Conservation (phyloP, 2,329 filamentous ascomycete genomes). For the Westerdykella aurantiaca region DNA sequence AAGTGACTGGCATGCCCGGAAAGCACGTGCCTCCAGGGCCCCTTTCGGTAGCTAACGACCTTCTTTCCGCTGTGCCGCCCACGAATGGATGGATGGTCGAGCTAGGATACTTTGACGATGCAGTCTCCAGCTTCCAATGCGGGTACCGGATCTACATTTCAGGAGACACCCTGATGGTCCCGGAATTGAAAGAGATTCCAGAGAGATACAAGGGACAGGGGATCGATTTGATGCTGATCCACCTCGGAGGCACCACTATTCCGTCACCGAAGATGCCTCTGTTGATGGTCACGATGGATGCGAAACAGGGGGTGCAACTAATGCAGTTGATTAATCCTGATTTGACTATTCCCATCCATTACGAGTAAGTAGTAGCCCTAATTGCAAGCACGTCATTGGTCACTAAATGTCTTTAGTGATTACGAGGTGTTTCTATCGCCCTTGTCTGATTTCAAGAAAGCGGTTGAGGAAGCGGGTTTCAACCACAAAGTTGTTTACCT, state of each 20-base stretch:
- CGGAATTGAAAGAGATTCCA: slow-evolving; percentile 58
- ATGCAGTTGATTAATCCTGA: slow-evolving; percentile 56
- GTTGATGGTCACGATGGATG: slow-evolving; percentile 66
- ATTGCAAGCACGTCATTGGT: not conserved
- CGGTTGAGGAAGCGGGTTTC: slow-evolving; percentile 49
- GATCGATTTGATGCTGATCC: slow-evolving; percentile 62
- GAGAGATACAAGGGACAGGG: slow-evolving; percentile 48
- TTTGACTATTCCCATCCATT: slow-evolving; percentile 57
- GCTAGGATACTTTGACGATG: slow-evolving; percentile 44
- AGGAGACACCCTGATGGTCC: slow-evolving; percentile 58
- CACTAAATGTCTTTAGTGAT: slow-evolving; percentile 20
- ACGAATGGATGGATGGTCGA: slow-evolving; percentile 64
- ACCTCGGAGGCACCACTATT: slow-evolving; percentile 61
- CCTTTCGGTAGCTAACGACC: slow-evolving; percentile 43
- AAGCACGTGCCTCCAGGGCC: slow-evolving; percentile 53
- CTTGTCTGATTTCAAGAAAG: slow-evolving; percentile 55
- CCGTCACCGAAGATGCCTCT: slow-evolving; percentile 54
- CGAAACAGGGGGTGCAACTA: slow-evolving; percentile 55
- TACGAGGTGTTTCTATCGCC: slow-evolving; percentile 58
- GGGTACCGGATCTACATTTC: slow-evolving; percentile 61
- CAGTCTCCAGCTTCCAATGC: slow-evolving; percentile 33
- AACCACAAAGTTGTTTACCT: slow-evolving; percentile 54
- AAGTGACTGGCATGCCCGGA: slow-evolving; percentile 58
- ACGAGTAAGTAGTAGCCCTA: slow-evolving; percentile 42
- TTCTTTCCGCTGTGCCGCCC: slow-evolving; percentile 53